Evolutionary conservation across 805 yeast species (phyloP).

Genomic region (Ogataea minuta): DNA sequence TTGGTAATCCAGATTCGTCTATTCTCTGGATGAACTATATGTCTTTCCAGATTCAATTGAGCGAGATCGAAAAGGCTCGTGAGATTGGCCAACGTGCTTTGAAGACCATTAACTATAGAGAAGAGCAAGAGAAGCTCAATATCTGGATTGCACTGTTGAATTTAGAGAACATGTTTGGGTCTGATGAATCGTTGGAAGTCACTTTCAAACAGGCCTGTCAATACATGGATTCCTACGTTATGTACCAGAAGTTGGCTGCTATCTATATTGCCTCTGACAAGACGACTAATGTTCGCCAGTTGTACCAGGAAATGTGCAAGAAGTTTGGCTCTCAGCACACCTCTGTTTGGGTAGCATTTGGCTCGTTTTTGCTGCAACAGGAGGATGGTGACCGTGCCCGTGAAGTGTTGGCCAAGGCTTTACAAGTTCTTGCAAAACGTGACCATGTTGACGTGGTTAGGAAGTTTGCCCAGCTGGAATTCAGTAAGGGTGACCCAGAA

Average conservation of each 20-base stretch:
- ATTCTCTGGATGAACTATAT: slow-evolving; percentile 96
- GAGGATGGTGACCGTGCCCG: slow-evolving; percentile 60
- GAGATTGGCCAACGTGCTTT: slow-evolving; percentile 91
- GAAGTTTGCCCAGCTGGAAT: slow-evolving; percentile 88
- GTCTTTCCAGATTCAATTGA: slow-evolving; percentile 94
- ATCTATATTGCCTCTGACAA: slow-evolving; percentile 77
- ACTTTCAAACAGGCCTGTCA: slow-evolving; percentile 82
- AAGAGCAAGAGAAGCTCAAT: slow-evolving; percentile 88
- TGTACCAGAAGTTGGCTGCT: slow-evolving; percentile 76
- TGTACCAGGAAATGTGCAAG: slow-evolving; percentile 69
- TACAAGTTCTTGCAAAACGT: slow-evolving; percentile 67
- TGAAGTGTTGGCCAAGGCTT: slow-evolving; percentile 68
- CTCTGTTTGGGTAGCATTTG: slow-evolving; percentile 80
- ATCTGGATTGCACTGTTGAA: slow-evolving; percentile 95
- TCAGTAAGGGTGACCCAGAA: slow-evolving; percentile 82
- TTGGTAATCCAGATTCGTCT: slow-evolving; percentile 93
- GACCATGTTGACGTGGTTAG: slow-evolving; percentile 76
- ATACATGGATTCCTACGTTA: slow-evolving; percentile 82
- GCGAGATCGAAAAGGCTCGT: slow-evolving; percentile 93
- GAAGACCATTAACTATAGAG: slow-evolving; percentile 84
- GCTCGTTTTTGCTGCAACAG: slow-evolving; percentile 67
- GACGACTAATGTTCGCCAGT: slow-evolving; percentile 61
- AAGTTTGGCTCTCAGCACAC: slow-evolving; percentile 70
- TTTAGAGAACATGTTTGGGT: slow-evolving; percentile 91
- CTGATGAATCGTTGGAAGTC: slow-evolving; percentile 75